phyloP scores from a whole-genome alignment of 129 eudicot genomes.

The Helichrysum umbraculigerum region DNA sequence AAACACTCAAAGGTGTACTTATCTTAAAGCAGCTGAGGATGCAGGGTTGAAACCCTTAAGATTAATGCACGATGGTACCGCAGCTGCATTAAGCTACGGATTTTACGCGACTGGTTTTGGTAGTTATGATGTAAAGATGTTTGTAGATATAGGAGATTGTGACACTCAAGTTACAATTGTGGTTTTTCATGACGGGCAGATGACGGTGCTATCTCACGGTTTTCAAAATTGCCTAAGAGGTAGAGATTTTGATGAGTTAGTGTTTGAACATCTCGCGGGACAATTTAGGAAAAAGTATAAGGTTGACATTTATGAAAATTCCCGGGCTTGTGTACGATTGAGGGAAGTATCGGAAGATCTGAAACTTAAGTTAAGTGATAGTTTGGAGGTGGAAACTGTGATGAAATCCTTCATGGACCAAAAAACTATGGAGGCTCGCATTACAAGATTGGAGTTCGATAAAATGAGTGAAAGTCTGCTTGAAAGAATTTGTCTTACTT shows the following conservation, averaged over 20 bases:
- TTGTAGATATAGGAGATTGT: conserved; percentile 91
- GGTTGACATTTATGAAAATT: conserved; percentile 63
- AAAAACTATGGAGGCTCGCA: conserved; percentile 81
- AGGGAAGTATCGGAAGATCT: conserved; percentile 68
- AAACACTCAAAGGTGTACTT: conserved; percentile 71
- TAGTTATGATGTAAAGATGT: conserved; percentile 52
- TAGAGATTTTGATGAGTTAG: conserved; percentile 88
- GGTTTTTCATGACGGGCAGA: conserved; percentile 60
- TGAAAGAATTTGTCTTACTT: conserved; percentile 66
- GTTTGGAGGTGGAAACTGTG: conserved; percentile 79
- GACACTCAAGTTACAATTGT: conserved; percentile 88
- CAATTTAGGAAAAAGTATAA: conserved; percentile 56
- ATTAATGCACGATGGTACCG: conserved; percentile 89
- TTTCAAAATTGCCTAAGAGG: conserved; percentile 83
- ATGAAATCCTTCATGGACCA: conserved; percentile 95
- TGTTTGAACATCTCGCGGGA: conserved; percentile 65
- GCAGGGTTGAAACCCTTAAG: conserved; percentile 74
- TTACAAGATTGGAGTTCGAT: conserved; percentile 88
- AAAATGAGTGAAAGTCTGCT: conserved; percentile 56
- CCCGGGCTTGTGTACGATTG: conserved; percentile 76
- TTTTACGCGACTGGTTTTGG: conserved; percentile 73
- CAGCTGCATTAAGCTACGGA: conserved; percentile 90
- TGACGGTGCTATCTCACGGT: conserved; percentile 79
- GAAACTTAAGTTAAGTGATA: conserved; percentile 90
- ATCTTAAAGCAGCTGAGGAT: conserved; percentile 77